Evolutionary conservation across 2,329 filamentous ascomycete species (phyloP), one percentile per base, ranked within the genome.

Genomic region (Shiraia sp.): DNA sequence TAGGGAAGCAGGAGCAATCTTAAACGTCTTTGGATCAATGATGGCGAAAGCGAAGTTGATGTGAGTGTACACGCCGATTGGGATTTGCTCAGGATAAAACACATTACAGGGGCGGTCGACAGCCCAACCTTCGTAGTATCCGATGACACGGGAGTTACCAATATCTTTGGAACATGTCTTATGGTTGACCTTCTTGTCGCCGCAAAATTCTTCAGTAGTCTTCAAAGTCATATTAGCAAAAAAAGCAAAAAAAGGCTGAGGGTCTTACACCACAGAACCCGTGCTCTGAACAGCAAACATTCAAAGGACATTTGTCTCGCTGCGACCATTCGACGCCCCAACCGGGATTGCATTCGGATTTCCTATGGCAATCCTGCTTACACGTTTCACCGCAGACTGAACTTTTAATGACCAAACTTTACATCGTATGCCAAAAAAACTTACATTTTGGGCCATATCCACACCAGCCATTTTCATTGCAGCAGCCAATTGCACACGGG

Each of bases 91-190:
- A 10, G 33, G 41, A 26, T 10, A 10, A 22, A 45, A 32, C 4
- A 23, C 31, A 10, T 27, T 32, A 12, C 47, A 49, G 1, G 39
- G 25, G 1, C 40, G 24, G 3, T 32, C 29, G 1, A 17, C 15
- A 6, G 35, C 29, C 43, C 49, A 53, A 8, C 40, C 43, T 17
- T 53, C 49, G 23, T 50, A 49, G 30, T 53, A 53, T 10, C 40
- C 49, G 24, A 45, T 29, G 16, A 31, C 14, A 19, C 16, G 29
- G 22, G 25, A 14, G 22, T 46, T 28, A 24, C 36, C 36, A 16
- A 17, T 32, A 15, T 39, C 36, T 26, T 39, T 39, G 2, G 36
- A 17, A 17, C 36, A 32, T 32, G 36, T 32, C 28, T 32, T 32
- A n/a, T 26, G 28, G 10, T n/a, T 2, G 28, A 39, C 36, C 22